These are phyloP conservation scores for Leucosporidium yakuticum DNA, from an alignment of 768 basidiomycete genomes.

Conservation along the genomic window DNA sequence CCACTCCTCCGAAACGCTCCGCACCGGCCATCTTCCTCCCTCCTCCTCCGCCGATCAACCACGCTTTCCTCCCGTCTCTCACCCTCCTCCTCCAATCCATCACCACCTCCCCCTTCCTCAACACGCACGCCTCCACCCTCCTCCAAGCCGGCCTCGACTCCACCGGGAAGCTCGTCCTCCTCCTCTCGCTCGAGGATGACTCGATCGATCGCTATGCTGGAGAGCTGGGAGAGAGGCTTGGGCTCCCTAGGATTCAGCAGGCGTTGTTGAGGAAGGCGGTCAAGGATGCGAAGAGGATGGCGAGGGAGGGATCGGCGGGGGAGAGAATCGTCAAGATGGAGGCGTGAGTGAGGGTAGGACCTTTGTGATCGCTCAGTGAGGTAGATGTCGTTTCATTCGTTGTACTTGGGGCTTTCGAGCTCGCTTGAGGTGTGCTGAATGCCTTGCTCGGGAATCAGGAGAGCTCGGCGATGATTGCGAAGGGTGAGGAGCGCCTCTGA, in stretches of 20 bases:
- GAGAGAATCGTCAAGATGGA: too few species aligned
- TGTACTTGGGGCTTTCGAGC: too few species aligned
- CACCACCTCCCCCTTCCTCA: background rate
- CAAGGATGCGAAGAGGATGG: too few species aligned
- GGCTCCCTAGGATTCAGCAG: background rate
- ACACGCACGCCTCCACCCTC: background rate
- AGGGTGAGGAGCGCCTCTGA: too few species aligned
- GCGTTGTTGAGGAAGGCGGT: background rate
- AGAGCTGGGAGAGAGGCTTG: background rate
- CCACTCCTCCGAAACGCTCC: background rate
- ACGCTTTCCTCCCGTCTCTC: background rate
- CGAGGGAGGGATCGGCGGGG: too few species aligned
- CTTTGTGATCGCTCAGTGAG: too few species aligned
- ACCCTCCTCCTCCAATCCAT: background rate
- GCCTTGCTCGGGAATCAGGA: too few species aligned
- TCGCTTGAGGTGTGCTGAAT: too few species aligned
- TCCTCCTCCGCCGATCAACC: background rate
- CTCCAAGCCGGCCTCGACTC: background rate
- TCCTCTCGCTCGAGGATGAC: background rate
- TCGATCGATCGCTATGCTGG: background rate
- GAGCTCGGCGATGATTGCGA: too few species aligned
- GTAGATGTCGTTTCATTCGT: too few species aligned
- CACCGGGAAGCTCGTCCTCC: background rate
- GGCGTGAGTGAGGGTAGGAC: too few species aligned
- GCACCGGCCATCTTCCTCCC: too few species aligned